Percentiles rank a stretch among this genome's conserved stretches.
These are phyloP conservation scores for Waitea zeae DNA, from an alignment of 1,284 basidiomycete genomes.

Conservation along the genomic window DNA sequence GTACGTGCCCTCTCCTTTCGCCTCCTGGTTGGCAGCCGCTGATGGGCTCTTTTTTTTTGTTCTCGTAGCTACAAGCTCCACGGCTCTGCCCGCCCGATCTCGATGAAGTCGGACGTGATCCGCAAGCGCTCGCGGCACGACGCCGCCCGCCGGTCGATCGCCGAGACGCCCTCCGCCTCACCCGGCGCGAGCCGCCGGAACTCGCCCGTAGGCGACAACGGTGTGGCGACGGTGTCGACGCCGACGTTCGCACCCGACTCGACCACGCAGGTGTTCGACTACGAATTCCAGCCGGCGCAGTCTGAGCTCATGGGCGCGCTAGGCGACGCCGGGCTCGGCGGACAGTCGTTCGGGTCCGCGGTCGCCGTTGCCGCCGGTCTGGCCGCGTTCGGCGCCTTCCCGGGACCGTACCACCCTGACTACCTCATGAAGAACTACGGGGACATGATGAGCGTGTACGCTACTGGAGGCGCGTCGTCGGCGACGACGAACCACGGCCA, in stretches of 20 bases:
- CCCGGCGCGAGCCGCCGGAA: constrained; percentile 57
- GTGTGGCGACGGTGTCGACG: constrained; percentile 18
- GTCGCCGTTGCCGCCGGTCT: constrained; percentile 14
- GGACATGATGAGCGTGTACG: constrained; percentile 30
- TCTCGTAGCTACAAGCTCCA: constrained; percentile 71
- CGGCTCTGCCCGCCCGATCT: constrained; percentile 64
- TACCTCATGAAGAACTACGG: constrained; percentile 30
- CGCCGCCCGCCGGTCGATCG: constrained; percentile 30
- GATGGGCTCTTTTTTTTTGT: too few species aligned
- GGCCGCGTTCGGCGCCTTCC: constrained; percentile 33
- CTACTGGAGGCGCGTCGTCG: constrained; percentile 22
- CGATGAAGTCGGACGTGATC: constrained; percentile 76
- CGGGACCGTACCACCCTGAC: constrained; percentile 58
- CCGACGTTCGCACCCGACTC: constrained; percentile 51
- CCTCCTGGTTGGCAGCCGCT: constrained; percentile 17
- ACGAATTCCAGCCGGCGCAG: constrained; percentile 22
- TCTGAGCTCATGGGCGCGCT: constrained; percentile 50
- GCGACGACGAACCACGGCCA: constrained; percentile 12
- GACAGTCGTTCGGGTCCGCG: constrained; percentile 12
- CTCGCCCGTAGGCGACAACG: constrained; percentile 35
- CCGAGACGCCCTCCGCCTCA: constrained; percentile 51
- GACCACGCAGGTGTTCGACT: constrained; percentile 28
- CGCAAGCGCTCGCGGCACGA: constrained; percentile 69
- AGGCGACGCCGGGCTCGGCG: constrained; percentile 22
- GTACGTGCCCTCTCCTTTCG: constrained; percentile 19